Base-by-base conservation (phyloP, 208 protist species). In the Leishmania turanica region DNA sequence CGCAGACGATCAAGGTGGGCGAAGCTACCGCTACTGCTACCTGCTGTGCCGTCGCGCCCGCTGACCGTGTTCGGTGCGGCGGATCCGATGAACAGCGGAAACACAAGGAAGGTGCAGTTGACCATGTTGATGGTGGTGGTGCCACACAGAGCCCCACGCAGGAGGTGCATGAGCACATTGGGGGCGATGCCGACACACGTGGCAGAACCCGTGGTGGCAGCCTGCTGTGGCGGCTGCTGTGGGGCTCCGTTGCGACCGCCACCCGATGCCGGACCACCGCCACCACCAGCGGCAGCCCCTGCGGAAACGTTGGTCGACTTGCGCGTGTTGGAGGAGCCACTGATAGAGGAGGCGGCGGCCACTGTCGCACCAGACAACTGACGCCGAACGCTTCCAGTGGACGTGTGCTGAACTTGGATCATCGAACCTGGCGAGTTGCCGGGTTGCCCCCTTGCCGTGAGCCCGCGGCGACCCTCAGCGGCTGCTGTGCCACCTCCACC, bases 101-200 rank as follows among this genome's bases (percentile, higher is more conserved):
- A 96, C 56, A 93, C 84, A 27, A 96, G 85, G 68, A 96, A 93
- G 1, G 91, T 96, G 73, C 84, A 86, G 78, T 90, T 91, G n/a
- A 87, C 90, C 78, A 96, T 87, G 70, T 88, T 86, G 75, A 96
- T 92, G 13, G 92, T 94, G 27, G 92, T 94, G 84, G 88, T 94
- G 21, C 85, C 85, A 31, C 78, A 82, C 56, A 93, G 84, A 15
- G 89, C 85, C 15, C 83, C 88, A 53, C 89, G 89, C 49, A 96
- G 80, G 45, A 96, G 87, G 69, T 96, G 93, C 60, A 94, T 82
- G 27, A 96, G 86, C 3, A 88, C 87, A 69, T 85, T 84, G 17
- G 87, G 85, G 51, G 86, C 84, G 37, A 96, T 90, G n/a, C 92
- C 92, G 24, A 96, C 91, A 76, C 92, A 96, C 45, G 88, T 89